Percentiles rank a stretch among this genome's conserved stretches.
These are phyloP conservation scores for Myxozyma sirexii DNA, from an alignment of 805 yeast genomes.

Conservation along the genomic window DNA sequence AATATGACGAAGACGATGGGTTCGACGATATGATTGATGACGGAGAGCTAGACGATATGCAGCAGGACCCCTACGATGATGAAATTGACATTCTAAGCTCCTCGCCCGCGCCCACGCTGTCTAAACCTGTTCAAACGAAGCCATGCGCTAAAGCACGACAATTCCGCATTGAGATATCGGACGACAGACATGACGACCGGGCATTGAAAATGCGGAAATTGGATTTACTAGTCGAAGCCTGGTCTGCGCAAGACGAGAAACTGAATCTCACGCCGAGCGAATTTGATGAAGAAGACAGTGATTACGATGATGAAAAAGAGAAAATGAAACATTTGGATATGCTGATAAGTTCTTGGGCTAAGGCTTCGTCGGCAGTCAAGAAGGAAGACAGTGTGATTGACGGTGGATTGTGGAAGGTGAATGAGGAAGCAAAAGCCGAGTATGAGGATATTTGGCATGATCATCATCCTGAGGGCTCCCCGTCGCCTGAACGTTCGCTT, in stretches of 20 bases:
- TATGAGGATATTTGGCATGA: conserved; percentile 12
- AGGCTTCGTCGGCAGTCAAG: neutral
- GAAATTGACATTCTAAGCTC: conserved; percentile 5
- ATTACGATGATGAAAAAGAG: conserved; percentile 6
- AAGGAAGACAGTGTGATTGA: neutral
- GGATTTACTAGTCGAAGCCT: conserved; percentile 2
- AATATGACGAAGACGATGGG: conserved; percentile 2
- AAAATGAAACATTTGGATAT: conserved; percentile 1
- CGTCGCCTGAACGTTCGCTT: neutral
- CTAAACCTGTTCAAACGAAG: neutral
- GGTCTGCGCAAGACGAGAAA: neutral
- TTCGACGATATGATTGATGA: conserved; percentile 6
- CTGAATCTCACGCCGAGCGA: too few species aligned
- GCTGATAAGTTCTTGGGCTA: conserved; percentile 6
- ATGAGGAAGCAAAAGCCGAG: conserved; percentile 2
- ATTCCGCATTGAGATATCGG: neutral
- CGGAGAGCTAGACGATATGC: neutral
- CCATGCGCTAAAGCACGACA: neutral
- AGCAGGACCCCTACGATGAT: neutral
- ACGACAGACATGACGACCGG: neutral
- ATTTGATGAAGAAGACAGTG: neutral
- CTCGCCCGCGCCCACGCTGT: neutral
- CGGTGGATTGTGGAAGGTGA: neutral
- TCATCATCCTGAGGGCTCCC: conserved; percentile 7
- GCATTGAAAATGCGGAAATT: conserved; percentile 8